Base-by-base conservation (phyloP, 768 basidiomycete genomes). In the Hygrocybe punicea region DNA sequence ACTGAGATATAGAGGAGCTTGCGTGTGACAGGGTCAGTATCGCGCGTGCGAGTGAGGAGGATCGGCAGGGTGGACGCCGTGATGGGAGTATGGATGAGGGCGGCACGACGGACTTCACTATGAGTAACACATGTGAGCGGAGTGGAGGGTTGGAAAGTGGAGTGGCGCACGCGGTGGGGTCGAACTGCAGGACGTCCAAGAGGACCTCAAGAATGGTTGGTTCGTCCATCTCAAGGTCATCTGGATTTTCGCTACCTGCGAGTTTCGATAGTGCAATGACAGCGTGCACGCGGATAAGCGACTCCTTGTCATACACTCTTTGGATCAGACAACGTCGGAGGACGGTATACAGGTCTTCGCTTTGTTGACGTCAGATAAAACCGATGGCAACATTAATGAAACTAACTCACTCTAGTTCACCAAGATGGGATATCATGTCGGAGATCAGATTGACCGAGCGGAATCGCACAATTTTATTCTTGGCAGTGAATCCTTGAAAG, bases 51-150 rank as follows among this genome's bases (percentile, higher is more conserved):
- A 5, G 83, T 79, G 17, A 98, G 82, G 51, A 98, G 77, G 3
- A 78, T 67, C 4, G 84, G 77, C 4, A 98, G 72, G 0, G 90
- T 91, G 0, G 73, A 65, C 1, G 78, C 77, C 0, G 81, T 77
- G 16, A 87, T 72, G 1, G 91, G 87, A 1, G 93, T 76, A 61
- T 90, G 87, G 56, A 93, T 75, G 0, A 98, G 78, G 1, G 89
- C 88, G 0, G 93, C 89, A 23, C 93, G 85, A 11, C 96, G 91
- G n/a, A 98, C 95, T 63, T 98, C 96, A 1, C 93, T 82, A n/a
- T n/a, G n/a, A n/a, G n/a, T n/a, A n/a, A n/a, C n/a, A n/a, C n/a
- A n/a, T n/a, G n/a, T n/a, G n/a, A n/a, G n/a, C n/a, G n/a, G n/a
- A n/a, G n/a, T n/a, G n/a, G n/a, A n/a, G n/a, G n/a, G n/a, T n/a